These are phyloP conservation scores for Lenzites betulinus DNA, from an alignment of 768 basidiomycete genomes.

Conservation along the genomic window DNA sequence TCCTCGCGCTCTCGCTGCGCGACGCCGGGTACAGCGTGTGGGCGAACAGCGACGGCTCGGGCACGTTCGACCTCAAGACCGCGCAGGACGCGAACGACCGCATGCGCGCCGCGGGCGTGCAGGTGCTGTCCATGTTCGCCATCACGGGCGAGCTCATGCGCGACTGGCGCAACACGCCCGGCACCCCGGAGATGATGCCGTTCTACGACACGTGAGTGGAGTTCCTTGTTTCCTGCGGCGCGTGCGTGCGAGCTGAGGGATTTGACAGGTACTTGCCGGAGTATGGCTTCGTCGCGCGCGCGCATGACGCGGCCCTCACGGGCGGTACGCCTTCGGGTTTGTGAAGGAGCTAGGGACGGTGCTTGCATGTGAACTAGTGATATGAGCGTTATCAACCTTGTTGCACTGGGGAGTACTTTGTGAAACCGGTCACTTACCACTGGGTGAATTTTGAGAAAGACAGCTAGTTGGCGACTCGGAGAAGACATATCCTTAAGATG, in stretches of 20 bases:
- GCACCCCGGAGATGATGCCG: constrained; percentile 43
- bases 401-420: too few relatives aligned
- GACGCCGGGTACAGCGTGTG: constrained; percentile 50
- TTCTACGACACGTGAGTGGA: constrained; percentile 46
- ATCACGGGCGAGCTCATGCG: constrained; percentile 50
- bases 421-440: too few relatives aligned
- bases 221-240: not conserved
- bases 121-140: constrained; percentile 49
- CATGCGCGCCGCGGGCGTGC: constrained; percentile 50
- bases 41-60: constrained; percentile 50
- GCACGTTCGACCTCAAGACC: constrained; percentile 41
- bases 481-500: too few relatives aligned
- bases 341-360: not conserved
- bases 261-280: constrained; percentile 33
- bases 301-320: constrained; percentile 33
- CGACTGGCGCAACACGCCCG: constrained; percentile 52
- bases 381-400: too few relatives aligned
- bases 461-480: too few relatives aligned
- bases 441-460: too few relatives aligned
- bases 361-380: not conserved
- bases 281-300: constrained; percentile 36
- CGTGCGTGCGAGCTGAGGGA: not conserved
- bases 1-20: constrained; percentile 49
- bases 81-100: constrained; percentile 49
- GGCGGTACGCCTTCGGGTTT: constrained; percentile 32